Evolutionary conservation across 805 yeast genomes (phyloP).

Genomic region (Metschnikowia chrysomelidarum): DNA sequence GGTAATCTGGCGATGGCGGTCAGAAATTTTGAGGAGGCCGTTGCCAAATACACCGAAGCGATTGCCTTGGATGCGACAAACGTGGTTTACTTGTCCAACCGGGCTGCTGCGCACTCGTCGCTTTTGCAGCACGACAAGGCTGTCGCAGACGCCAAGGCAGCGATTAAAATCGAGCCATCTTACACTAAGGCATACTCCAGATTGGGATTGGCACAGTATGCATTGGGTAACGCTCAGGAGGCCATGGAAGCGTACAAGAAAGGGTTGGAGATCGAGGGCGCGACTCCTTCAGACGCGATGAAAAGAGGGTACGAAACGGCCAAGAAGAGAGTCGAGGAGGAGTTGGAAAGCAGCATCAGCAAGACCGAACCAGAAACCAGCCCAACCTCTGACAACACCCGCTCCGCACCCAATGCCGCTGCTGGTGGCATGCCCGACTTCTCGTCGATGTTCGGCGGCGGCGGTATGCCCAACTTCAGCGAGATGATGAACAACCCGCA

Average conservation of each 20-base stretch:
- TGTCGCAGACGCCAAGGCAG: slow-evolving; percentile 76
- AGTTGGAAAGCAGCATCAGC: slow-evolving; percentile 45
- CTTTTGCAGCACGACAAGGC: slow-evolving; percentile 72
- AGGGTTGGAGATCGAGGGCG: slow-evolving; percentile 88
- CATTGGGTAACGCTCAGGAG: slow-evolving; percentile 89
- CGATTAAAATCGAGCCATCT: slow-evolving; percentile 71
- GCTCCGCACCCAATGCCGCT: slow-evolving; percentile 32
- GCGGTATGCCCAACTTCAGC: slow-evolving; percentile 64
- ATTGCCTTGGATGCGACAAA: slow-evolving; percentile 65
- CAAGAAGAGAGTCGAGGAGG: slow-evolving; percentile 79
- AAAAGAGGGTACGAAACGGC: slow-evolving; percentile 92
- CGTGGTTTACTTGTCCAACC: slow-evolving; percentile 84
- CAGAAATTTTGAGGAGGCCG: slow-evolving; percentile 67
- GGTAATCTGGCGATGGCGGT: slow-evolving; percentile 90
- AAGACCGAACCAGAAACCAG: slow-evolving; percentile 29
- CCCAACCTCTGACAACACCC: no score
- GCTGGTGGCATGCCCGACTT: slow-evolving; percentile 73
- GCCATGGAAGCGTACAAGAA: slow-evolving; percentile 86
- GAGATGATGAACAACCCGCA: slow-evolving; percentile 54
- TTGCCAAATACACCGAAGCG: slow-evolving; percentile 78
- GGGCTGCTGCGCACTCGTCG: slow-evolving; percentile 96
- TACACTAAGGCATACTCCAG: slow-evolving; percentile 95
- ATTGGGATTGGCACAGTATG: slow-evolving; percentile 89
- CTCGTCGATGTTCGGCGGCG: slow-evolving; percentile 66
- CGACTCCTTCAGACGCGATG: slow-evolving; percentile 83